Conservation (phyloP, 2,329 filamentous ascomycete genomes). For the Diaporthe eres region DNA sequence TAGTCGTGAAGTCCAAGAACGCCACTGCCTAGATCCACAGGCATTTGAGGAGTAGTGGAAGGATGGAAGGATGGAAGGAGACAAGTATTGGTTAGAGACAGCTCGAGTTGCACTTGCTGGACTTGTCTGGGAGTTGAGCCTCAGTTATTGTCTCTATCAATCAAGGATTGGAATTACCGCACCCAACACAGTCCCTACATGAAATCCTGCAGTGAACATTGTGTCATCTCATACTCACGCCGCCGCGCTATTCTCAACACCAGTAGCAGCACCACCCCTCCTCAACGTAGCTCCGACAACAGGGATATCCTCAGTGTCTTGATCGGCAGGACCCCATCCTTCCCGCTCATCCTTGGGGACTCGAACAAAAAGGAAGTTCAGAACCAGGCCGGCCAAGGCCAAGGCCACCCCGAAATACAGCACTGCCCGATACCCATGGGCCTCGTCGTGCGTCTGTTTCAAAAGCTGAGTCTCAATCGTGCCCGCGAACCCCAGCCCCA, state of each 20-base stretch:
- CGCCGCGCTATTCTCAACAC: constrained; percentile 12
- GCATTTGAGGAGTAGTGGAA: fast-evolving
- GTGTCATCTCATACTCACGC: background rate
- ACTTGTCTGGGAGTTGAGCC: too few species aligned
- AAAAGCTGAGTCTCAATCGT: constrained; percentile 51
- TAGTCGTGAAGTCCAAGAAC: background rate
- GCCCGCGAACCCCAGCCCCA: constrained; percentile 52
- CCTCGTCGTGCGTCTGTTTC: constrained; percentile 40
- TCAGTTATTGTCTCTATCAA: background rate
- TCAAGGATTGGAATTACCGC: background rate
- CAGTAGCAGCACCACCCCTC: constrained; percentile 22
- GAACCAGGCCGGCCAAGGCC: constrained; percentile 51
- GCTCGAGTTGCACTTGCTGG: background rate
- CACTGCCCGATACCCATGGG: constrained; percentile 55
- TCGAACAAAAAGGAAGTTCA: constrained; percentile 56
- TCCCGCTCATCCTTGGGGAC: constrained; percentile 57
- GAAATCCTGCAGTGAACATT: background rate
- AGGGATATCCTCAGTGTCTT: constrained; percentile 7
- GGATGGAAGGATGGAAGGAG: too few species aligned
- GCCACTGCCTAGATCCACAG: fast-evolving
- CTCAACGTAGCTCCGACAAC: background rate
- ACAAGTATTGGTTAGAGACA: background rate
- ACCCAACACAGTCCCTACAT: background rate
- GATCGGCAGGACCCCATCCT: constrained; percentile 47
- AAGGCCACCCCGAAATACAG: constrained; percentile 57